A percentile compares a stretch with the other conserved stretches of the same genome.
phyloP scores from a whole-genome alignment of 495 filamentous ascomycete species.

The Hypoxylon crocopeplum region DNA sequence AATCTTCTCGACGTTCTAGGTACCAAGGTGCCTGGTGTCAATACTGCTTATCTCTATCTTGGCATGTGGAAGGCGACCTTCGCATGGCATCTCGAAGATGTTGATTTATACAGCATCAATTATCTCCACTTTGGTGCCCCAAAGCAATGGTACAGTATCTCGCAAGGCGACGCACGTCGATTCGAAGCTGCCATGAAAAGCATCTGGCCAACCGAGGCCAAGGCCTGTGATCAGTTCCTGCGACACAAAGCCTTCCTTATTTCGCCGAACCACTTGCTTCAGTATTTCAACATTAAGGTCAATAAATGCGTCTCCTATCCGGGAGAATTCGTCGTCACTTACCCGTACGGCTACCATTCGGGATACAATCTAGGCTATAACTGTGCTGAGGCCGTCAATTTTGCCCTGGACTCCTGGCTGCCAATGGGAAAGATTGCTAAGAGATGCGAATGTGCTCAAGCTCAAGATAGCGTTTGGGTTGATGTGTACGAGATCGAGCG shows the following conservation, averaged over 20 bases:
- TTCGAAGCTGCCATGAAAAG: conserved; percentile 97
- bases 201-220: conserved; percentile 95
- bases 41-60: conserved; percentile 97
- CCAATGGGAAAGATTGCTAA: conserved; percentile 96
- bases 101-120: conserved; percentile 99
- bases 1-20: conserved; percentile 95
- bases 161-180: conserved; percentile 89
- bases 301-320: conserved; percentile 96
- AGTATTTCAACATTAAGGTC: conserved; percentile 89
- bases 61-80: conserved; percentile 99
- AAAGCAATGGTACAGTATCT: conserved; percentile 99
- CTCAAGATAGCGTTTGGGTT: conserved; percentile 96
- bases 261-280: conserved; percentile 83
- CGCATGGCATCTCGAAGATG: conserved; percentile 98
- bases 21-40: conserved; percentile 94
- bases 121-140: conserved; percentile 98
- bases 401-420: conserved; percentile 92
- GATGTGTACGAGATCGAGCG: conserved; percentile 94
- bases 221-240: conserved; percentile 94
- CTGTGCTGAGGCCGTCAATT: conserved; percentile 98
- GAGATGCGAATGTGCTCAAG: conserved; percentile 88
- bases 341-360: conserved; percentile 97
- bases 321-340: conserved; percentile 98
- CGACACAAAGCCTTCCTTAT: conserved; percentile 99
- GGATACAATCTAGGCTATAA: conserved; percentile 99